phyloP scores from a whole-genome alignment of 2,329 filamentous ascomycete species.

The Aspergillus sp. region DNA sequence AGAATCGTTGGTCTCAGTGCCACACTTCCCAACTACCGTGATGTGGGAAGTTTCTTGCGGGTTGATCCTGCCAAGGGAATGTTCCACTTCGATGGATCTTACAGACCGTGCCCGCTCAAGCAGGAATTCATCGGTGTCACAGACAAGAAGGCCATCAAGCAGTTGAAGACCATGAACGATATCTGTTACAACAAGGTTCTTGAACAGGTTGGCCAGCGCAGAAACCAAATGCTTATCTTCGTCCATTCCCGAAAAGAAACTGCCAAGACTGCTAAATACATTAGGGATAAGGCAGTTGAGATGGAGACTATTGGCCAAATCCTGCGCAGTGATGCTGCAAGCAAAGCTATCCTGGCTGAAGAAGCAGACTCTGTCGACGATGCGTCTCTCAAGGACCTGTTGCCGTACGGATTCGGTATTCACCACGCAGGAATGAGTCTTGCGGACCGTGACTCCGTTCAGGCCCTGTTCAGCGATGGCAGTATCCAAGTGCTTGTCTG shows the following conservation, averaged over 20 bases:
- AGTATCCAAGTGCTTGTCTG: conserved; percentile 93
- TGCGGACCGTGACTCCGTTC: conserved; percentile 89
- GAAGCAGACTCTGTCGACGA: conserved; percentile 80
- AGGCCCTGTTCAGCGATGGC: conserved; percentile 88
- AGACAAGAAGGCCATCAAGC: conserved; percentile 97
- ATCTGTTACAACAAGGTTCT: conserved; percentile 97
- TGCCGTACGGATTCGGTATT: conserved; percentile 96
- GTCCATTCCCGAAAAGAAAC: conserved; percentile 98
- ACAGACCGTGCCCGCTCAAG: conserved; percentile 85
- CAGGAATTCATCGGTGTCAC: conserved; percentile 98
- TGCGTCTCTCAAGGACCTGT: conserved; percentile 81
- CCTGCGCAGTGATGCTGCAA: conserved; percentile 85
- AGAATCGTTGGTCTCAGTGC: conserved; percentile 89
- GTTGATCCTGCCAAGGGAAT: conserved; percentile 80
- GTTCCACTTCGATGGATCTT: conserved; percentile 95
- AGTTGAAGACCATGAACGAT: conserved; percentile 98
- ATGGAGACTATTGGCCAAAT: conserved; percentile 96
- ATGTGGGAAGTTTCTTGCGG: conserved; percentile 91
- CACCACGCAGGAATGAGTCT: conserved; percentile 97
- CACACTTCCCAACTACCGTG: conserved; percentile 91
- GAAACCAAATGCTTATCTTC: conserved; percentile 98
- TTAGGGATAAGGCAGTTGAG: conserved; percentile 95
- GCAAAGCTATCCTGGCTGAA: conserved; percentile 79
- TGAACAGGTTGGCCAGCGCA: conserved; percentile 86
- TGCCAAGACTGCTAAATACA: conserved; percentile 92